phyloP scores from a whole-genome alignment of 352 stramenopile species.

The Phytopythium aichiense region DNA sequence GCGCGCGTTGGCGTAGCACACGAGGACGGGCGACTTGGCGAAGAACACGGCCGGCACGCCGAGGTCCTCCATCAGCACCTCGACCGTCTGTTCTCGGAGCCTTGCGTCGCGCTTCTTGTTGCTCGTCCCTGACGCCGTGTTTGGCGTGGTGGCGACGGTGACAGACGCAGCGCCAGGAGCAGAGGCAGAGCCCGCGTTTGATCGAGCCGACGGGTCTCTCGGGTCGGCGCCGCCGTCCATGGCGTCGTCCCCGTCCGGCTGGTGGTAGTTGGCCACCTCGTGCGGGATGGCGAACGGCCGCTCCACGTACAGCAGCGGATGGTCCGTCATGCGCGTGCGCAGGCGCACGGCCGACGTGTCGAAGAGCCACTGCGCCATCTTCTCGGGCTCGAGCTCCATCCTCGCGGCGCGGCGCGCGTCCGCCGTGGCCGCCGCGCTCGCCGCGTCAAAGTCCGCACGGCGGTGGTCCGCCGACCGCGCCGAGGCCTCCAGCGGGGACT shows the following conservation, averaged over 20 bases:
- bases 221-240: constrained; percentile 8
- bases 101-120: constrained; percentile 58
- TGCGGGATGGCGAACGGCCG: constrained; percentile 55
- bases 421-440: constrained; percentile 9
- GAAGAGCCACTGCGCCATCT: constrained; percentile 69
- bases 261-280: constrained; percentile 18
- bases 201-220: not conserved
- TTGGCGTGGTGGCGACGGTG: not conserved
- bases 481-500: constrained; percentile 23
- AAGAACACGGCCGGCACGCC: constrained; percentile 72
- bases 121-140: constrained; percentile 8
- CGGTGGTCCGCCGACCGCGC: constrained; percentile 17
- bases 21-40: constrained; percentile 77
- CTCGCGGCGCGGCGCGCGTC: constrained; percentile 22
- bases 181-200: not conserved
- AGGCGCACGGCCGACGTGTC: constrained; percentile 38
- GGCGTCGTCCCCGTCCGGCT: not conserved
- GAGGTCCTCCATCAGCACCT: constrained; percentile 83
- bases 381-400: constrained; percentile 55
- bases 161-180: not conserved
- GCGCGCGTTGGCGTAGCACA: constrained; percentile 79
- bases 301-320: constrained; percentile 64
- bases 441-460: constrained; percentile 11
- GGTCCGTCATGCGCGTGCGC: constrained; percentile 55
- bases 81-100: constrained; percentile 58